Base-by-base conservation (phyloP, 2,329 filamentous ascomycete genomes). In the Amesomyces nigricolor region DNA sequence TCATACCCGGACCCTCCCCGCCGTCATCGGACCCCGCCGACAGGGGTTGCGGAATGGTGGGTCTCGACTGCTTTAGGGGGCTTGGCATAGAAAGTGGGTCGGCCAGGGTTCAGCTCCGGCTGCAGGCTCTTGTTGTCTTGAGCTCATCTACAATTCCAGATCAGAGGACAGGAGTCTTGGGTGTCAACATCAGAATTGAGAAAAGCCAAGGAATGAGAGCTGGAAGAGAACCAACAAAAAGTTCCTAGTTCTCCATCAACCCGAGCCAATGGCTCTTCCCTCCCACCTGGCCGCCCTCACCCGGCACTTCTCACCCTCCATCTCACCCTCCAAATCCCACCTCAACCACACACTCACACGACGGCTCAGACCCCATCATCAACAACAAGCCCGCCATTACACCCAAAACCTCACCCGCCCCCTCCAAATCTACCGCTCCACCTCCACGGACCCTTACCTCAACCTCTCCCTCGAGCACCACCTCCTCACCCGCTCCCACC, bases 401-500 rank as follows among this genome's bases (percentile, higher is more conserved):
- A 58, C 58, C 30, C 48, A 53, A 13, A 2, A 51, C 40, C 51
- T 59, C 42, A n/a, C 19, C 45, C 53, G 44, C 16, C 53, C 53
- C 14, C 71, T 78, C 14, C 87, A 92, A 62, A 78, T 91, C 63
- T 91, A 90, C 72, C 75, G 83, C 58, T 91, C 88, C 10, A 74
- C 73, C 58, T 87, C 83, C 53, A 74, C 72, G 49, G 82, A 95
- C 67, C 91, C 94, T 4, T 92, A 87, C 69, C 75, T 95, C 64
- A 99, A 99, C 72, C 88, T 99, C 56, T 91, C 91, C 32, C 86
- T 96, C 65, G 94, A 99, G 75, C 90, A 97, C 69, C 86, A 89
- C 70, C 84, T 99, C 30, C 81, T 97, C 7, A 83, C 89, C 64
- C 83, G 83, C 53, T 86, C 87, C 0, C 81, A 85, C 1, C 76